These are phyloP conservation scores for Strobilomyces echinocephalus DNA, from an alignment of 768 basidiomycete genomes.

Conservation along the genomic window DNA sequence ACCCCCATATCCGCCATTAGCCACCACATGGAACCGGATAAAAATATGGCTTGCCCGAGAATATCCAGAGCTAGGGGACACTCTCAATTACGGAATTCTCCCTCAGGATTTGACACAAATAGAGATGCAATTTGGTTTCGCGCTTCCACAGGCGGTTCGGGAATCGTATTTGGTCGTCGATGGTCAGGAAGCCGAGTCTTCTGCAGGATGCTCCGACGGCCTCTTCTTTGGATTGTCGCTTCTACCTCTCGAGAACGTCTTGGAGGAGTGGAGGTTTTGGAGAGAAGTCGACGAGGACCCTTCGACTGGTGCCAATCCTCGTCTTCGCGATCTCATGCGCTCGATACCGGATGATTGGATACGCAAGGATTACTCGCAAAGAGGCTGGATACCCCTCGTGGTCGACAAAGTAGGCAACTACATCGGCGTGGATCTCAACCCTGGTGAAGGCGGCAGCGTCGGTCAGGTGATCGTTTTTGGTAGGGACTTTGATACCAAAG, in stretches of 20 bases:
- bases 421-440: constrained; percentile 91
- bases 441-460: constrained; percentile 63
- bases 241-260: constrained; percentile 85
- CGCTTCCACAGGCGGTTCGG: constrained; percentile 80
- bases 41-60: constrained; percentile 76
- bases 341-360: constrained; percentile 90
- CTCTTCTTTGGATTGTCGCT: constrained; percentile 95
- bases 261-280: constrained; percentile 97
- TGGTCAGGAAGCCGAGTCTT: constrained; percentile 89
- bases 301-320: constrained; percentile 71
- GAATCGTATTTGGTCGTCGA: constrained; percentile 87
- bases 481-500: constrained; percentile 97
- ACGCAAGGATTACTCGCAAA: constrained; percentile 81
- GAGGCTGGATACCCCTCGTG: constrained; percentile 95
- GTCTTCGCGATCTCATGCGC: constrained; percentile 72
- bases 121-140: constrained; percentile 79
- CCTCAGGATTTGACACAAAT: constrained; percentile 75
- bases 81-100: constrained; percentile 87
- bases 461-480: constrained; percentile 99
- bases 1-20: constrained; percentile 66
- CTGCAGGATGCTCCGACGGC: constrained; percentile 84
- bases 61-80: constrained; percentile 94
- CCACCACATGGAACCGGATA: constrained; percentile 79
- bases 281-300: constrained; percentile 89
- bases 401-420: constrained; percentile 95